Base-by-base conservation (phyloP, 768 basidiomycete species). In the Amanita pallidorosea region DNA sequence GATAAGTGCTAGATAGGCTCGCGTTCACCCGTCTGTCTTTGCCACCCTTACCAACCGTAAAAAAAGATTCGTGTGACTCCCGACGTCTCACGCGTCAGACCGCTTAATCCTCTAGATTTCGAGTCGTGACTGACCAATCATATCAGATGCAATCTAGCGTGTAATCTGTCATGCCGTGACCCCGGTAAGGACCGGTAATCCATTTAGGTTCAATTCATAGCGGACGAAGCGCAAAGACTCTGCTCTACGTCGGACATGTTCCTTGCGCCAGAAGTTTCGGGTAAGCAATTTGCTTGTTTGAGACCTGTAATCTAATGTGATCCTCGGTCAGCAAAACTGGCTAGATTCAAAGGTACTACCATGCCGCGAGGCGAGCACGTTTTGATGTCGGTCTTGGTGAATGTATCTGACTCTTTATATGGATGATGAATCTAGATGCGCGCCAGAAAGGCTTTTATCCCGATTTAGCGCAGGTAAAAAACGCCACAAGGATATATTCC, bases 341-440 rank as follows among this genome's bases (percentile, higher is more conserved):
- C 41, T 35, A 44, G 29, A 37, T 44, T 45, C 9, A 33, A 45
- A 35, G 50, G 36, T 11, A 38, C 49, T n/a, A n/a, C n/a, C n/a
- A 53, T 53, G 67, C 70, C 71, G 70, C 63, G 69, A 69, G 73
- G 72, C 60, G 54, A 56, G 63, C 73, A 74, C 73, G 73, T 71
- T 74, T 63, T 69, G 70, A 72, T 73, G 67, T 68, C 66, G 64
- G 67, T 66, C 67, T 58, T 57, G 58, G 40, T 49, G 34, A 42
- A 27, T 20, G 63, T 57, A 54, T 56, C 23, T 59, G 55, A 53
- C 55, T 56, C 61, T 59, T 64, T 57, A 55, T 57, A 55, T 63
- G 59, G 57, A 63, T 62, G 62, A 61, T 61, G 62, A 61, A 58
- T 59, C 57, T 56, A 53, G 62, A 67, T 66, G 61, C 59, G 56